A percentile compares a stretch with the other conserved stretches of the same genome.
These are phyloP conservation scores for Talaromyces ruber DNA, from an alignment of 495 filamentous ascomycete genomes.

Conservation along the genomic window DNA sequence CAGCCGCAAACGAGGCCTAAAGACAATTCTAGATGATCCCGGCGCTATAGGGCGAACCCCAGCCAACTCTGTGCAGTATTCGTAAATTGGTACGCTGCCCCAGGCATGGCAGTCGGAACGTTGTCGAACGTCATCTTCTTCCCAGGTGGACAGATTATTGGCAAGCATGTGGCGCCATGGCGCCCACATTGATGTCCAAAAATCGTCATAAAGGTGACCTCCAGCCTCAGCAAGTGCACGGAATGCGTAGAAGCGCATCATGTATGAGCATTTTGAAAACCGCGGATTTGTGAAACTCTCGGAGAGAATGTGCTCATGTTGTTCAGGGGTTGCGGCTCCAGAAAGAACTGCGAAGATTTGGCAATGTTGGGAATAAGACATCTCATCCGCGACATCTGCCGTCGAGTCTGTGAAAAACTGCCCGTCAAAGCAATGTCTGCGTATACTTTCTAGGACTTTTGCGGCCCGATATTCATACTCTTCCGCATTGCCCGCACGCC, in stretches of 20 bases:
- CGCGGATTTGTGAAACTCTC: constrained; percentile 13
- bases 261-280: constrained; percentile 27
- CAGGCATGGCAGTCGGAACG: constrained; percentile 34
- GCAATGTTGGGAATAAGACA: constrained; percentile 24
- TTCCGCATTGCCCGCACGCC: constrained; percentile 19
- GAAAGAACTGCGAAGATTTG: constrained; percentile 28
- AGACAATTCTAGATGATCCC: constrained; percentile 18
- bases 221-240: constrained; percentile 21
- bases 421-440: constrained; percentile 26
- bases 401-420: constrained; percentile 24
- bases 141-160: constrained; percentile 31
- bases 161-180: constrained; percentile 26
- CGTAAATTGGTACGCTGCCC: constrained; percentile 33
- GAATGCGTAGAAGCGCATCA: constrained; percentile 34
- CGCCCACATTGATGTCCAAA: constrained; percentile 19
- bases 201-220: constrained; percentile 15
- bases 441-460: constrained; percentile 14
- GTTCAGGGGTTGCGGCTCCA: constrained; percentile 13
- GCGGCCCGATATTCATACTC: constrained; percentile 23
- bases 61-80: constrained; percentile 27
- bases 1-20: constrained; percentile 23
- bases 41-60: constrained; percentile 16
- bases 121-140: constrained; percentile 30
- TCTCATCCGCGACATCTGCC: constrained; percentile 13
- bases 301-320: constrained; percentile 11